Evolutionary conservation across 768 basidiomycete genomes (phyloP), one percentile per base, ranked within the genome.

Genomic region (Collybia sordida): DNA sequence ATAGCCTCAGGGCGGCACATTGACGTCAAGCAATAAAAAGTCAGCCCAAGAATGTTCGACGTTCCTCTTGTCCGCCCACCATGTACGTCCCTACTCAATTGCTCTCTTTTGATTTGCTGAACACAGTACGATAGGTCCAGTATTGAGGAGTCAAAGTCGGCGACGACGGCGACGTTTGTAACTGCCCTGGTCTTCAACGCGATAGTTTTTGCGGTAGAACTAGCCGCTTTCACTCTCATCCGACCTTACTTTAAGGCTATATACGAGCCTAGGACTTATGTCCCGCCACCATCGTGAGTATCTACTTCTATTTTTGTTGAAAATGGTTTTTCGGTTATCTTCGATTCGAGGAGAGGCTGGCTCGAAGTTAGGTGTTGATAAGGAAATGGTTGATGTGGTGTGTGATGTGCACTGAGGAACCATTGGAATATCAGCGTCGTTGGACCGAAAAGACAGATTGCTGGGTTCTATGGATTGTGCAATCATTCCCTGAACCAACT

Each of bases 161-260:
- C 90, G 50, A 88, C 91, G 24, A 90, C 89, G 0, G 57, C 75
- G 37, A 85, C 90, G 8, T 98, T 98, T 64, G 65, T 88, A 37
- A 88, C 95, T 5, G 89, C 96, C 3, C 78, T 98, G 39, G 81
- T 84, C 15, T 85, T 94, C 75, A 98, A 98, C 63, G 75, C 73
- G 0, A 77, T 78, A 31, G 82, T 92, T 19, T 90, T 90, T 54
- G 85, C 70, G 7, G 76, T 69, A 5, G 88, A 95, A 68, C 65
- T 98, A 45, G 74, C 61, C 4, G 77, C 79, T 14, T 98, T 97
- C 71, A 87, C 93, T n/a, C 50, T 96, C 54, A 66, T 97, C 23
- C 76, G 94, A 36, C 83, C 87, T 9, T 85, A 83, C 61, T 97
- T 98, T 78, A 89, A 86, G 54, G 76, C 85, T 12, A 87, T 98